Conservation (phyloP, 352 stramenopile species). For the Phytophthora sansomeana region DNA sequence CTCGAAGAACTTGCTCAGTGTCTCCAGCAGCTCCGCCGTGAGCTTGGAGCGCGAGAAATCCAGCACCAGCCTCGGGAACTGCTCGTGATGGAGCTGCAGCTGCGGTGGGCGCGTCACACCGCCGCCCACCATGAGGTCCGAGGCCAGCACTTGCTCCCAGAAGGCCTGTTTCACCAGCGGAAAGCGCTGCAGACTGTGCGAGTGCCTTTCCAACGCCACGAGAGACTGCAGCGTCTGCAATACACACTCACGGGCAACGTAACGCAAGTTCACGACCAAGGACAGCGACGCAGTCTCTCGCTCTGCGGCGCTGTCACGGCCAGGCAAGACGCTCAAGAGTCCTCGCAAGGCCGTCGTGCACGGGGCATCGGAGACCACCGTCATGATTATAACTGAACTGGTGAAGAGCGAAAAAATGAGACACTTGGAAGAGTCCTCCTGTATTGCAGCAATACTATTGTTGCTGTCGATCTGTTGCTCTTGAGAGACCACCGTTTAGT, state of each 20-base stretch:
- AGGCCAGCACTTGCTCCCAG: conserved; percentile 41
- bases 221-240: conserved; percentile 14
- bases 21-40: conserved; percentile 25
- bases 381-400: neutral
- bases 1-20: conserved; percentile 31
- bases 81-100: conserved; percentile 29
- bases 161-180: conserved; percentile 45
- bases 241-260: conserved; percentile 4
- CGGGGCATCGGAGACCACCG: conserved; percentile 20
- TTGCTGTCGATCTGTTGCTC: too few relatives aligned
- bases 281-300: conserved; percentile 30
- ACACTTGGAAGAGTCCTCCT: too few relatives aligned
- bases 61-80: conserved; percentile 47
- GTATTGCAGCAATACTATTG: too few relatives aligned
- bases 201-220: conserved; percentile 35
- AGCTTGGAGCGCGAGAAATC: conserved; percentile 41
- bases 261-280: conserved; percentile 36
- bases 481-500: too few relatives aligned
- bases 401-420: too few relatives aligned
- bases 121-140: conserved; percentile 22
- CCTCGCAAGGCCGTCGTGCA: conserved; percentile 25
- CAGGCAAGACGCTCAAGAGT: conserved; percentile 35
- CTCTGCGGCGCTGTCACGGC: conserved; percentile 28
- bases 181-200: conserved; percentile 37
- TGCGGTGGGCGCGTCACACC: conserved; percentile 13